Base-by-base conservation (phyloP, 257 asterid genomes). In the Leonotis leonurus region DNA sequence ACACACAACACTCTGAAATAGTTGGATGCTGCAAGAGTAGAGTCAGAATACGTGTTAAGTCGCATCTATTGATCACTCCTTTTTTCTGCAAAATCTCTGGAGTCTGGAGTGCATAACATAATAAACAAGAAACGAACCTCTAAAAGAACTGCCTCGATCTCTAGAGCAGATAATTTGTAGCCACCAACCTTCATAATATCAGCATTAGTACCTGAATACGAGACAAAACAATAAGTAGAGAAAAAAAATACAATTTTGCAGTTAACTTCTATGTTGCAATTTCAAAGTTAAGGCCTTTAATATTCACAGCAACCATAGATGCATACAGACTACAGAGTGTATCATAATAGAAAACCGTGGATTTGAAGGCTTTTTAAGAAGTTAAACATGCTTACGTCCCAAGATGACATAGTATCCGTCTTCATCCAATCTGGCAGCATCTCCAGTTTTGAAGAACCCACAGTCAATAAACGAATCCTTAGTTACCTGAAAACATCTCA, bases 141-240 rank as follows among this genome's bases (percentile, higher is more conserved):
- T 37, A 92, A 70, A 43, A 92, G 95, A 70, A 89, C 86, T 24
- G 97, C 97, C 77, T 92, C 99, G 59, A 92, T 92, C 80, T 92
- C 99, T 64, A 92, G 82, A 2, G 99, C 99, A 35, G 99, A 92
- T 70, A 92, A 79, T 75, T 92, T 92, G 51, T 81, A 92, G 37
- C 99, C 99, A 22, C 99, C 99, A 50, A 85, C 95, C 82, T 92
- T 92, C 94, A 92, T 86, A 68, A 92, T 92, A 75, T 92, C 99
- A 58, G 99, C 99, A 81, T 83, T 89, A 30, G 93, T 89, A 70
- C 99, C 99, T 92, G 81, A 62, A 69, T 76, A 74, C n/a, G 17
- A 56, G 8, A 39, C 51, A 6, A n/a, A n/a, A n/a, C 56, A 10
- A 8, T 51, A 1, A 35, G 60, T 46, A 52, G 26, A 10, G 17